Base-by-base conservation (phyloP, 202 grass and related monocot species). In the Tripidium arundinaceum region DNA sequence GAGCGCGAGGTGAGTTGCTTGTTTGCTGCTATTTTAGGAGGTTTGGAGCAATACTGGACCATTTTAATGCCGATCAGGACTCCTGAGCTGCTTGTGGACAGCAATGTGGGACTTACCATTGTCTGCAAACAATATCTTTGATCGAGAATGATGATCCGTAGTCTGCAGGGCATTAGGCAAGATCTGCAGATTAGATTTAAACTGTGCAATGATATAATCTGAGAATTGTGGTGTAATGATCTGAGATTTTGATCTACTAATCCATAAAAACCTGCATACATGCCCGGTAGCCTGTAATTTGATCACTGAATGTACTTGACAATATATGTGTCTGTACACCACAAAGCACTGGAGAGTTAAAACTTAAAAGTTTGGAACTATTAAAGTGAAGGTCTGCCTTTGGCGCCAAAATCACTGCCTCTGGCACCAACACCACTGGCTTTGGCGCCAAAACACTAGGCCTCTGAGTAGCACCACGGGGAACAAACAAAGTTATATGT, bases 1-100 rank as follows among this genome's bases (percentile, higher is more conserved):
- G 96, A 98, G 67, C 92, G 93, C 50, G 96, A 98, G 92, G 95
- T 98, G 31, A 49, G 79, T 49, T 11, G 7, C 10, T 73, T 33
- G 5, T 4, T 66, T 73, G 16, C 45, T 11, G 22, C 46, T 54
- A 2, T 13, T 26, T 24, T 69, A 62, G 42, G 68, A 40, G 39
- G 28, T 34, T 68, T 18, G 31, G 63, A 68, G 63, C 62, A 54
- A 26, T 29, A 4, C 39, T 67, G 10, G 22, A 18, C 60, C 4
- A 19, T 43, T 39, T 59, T 19, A 0, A 70, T 45, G 19, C 28
- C 2, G 13, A 0, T 61, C 18, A 68, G 16, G 52, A 27, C 36
- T 46, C 7, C 1, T 28, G 22, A 12, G 26, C 79, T 22, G 40
- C 85, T 58, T 26, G 6, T 14, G 49, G 18, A 66, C 21, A 52